Conservation (phyloP, 306 rosid species). For the Heteromeles arbutifolia region DNA sequence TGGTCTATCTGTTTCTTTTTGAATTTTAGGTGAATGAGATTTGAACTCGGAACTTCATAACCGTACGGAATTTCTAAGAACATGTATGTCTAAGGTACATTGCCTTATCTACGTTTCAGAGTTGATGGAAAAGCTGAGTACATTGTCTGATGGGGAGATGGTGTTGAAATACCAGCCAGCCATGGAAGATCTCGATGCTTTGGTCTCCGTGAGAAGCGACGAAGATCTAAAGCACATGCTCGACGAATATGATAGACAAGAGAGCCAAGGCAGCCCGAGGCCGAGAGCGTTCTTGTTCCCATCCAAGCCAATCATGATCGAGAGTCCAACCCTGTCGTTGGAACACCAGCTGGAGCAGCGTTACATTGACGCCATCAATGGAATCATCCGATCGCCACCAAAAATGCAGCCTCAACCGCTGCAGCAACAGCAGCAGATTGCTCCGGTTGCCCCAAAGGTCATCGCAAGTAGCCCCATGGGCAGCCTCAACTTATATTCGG, state of each 20-base stretch:
- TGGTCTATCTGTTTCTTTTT: background rate
- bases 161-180: conserved; percentile 62
- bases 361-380: conserved; percentile 68
- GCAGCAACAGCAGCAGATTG: conserved; percentile 3
- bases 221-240: conserved; percentile 81
- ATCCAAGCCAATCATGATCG: conserved; percentile 27
- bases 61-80: background rate
- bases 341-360: conserved; percentile 62
- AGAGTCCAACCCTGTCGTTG: conserved; percentile 15
- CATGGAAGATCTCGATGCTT: conserved; percentile 57
- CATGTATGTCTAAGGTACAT: no score
- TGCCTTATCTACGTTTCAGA: conserved; percentile 25
- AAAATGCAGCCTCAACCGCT: background rate
- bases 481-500: conserved; percentile 26
- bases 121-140: conserved; percentile 49
- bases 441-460: background rate
- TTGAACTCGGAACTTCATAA: background rate
- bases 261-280: conserved; percentile 30
- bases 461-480: conserved; percentile 5
- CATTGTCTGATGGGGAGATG: conserved; percentile 46
- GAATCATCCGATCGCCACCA: conserved; percentile 30
- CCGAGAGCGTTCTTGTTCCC: conserved; percentile 65
- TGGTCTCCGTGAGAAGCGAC: conserved; percentile 51
- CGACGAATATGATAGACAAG: conserved; percentile 53
- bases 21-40: background rate